Conservation (phyloP, 2,329 filamentous ascomycete species). For the Colletotrichum destructivum region DNA sequence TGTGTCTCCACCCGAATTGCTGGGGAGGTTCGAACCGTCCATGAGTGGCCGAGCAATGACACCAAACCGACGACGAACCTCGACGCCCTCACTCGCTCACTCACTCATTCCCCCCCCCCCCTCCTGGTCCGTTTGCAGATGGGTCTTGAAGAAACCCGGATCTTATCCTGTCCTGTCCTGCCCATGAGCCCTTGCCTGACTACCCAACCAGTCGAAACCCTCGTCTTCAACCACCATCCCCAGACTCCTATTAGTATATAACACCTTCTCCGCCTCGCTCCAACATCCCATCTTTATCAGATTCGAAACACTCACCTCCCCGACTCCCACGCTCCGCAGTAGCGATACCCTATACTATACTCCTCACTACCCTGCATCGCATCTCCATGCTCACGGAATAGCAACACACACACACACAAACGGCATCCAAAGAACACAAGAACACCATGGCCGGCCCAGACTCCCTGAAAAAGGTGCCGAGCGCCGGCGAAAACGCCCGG, state of each 20-base stretch:
- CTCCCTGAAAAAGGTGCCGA: constrained; percentile 32
- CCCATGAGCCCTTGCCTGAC: not conserved
- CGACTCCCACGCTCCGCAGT: constrained; percentile 1
- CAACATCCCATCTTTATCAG: constrained; percentile 15
- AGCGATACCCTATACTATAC: not conserved
- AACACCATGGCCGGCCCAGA: constrained; percentile 9
- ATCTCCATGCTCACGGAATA: not conserved
- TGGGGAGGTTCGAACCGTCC: constrained; percentile 1
- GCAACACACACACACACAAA: constrained; percentile 2
- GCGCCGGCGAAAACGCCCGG: constrained; percentile 16
- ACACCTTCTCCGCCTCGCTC: constrained; percentile 12
- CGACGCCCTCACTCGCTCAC: constrained; percentile 5
- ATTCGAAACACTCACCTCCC: constrained; percentile 17
- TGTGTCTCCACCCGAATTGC: not conserved
- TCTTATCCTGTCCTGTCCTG: constrained; percentile 9
- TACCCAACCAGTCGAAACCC: not conserved
- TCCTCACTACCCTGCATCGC: not conserved
- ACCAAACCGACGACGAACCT: constrained; percentile 6
- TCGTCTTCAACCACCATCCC: constrained; percentile 18
- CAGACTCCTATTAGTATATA: constrained; percentile 19
- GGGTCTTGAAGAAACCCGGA: constrained; percentile 31
- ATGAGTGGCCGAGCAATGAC: constrained; percentile 20
- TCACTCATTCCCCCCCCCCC: not conserved
- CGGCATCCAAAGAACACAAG: not conserved
- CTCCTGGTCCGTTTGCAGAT: constrained; percentile 27